Percentiles rank a stretch among this genome's conserved stretches.
Evolutionary conservation across 73 alveolate species (phyloP).

Genomic region (Paramecium sexaurelia): DNA sequence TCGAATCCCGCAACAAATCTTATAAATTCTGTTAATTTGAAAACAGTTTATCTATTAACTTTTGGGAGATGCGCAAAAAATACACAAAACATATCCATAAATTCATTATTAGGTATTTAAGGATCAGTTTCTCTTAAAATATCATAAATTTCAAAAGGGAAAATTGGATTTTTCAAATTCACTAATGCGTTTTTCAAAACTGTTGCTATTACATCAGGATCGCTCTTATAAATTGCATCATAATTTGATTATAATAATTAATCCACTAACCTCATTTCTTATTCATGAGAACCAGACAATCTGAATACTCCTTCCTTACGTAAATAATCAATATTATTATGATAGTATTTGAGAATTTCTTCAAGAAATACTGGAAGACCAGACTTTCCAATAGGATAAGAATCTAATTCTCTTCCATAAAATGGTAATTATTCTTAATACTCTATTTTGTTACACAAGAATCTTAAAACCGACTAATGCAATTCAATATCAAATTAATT

Average conservation of each 20-base stretch:
- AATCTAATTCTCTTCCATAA: neutral
- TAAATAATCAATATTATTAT: neutral
- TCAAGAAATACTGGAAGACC: conserved; percentile 19
- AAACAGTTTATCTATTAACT: neutral
- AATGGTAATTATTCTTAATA: neutral
- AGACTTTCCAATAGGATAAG: conserved; percentile 27
- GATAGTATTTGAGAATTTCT: neutral
- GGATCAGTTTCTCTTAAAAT: neutral
- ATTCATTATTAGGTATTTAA: neutral
- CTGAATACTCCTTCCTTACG: neutral
- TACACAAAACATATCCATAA: neutral
- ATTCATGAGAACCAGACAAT: neutral
- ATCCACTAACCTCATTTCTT: neutral
- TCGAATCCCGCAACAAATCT: neutral
- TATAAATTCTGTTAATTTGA: neutral
- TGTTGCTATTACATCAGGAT: conserved; percentile 24
- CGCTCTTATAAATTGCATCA: neutral
- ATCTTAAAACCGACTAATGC: neutral
- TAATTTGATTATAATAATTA: neutral
- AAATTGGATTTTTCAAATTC: neutral
- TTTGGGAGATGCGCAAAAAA: neutral
- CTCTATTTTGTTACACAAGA: neutral
- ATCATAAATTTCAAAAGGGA: conserved; percentile 41
- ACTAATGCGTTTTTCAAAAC: neutral
- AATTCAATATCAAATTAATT: neutral